phyloP scores from a whole-genome alignment of 352 stramenopile species.

The Elongisporangium prolatum region DNA sequence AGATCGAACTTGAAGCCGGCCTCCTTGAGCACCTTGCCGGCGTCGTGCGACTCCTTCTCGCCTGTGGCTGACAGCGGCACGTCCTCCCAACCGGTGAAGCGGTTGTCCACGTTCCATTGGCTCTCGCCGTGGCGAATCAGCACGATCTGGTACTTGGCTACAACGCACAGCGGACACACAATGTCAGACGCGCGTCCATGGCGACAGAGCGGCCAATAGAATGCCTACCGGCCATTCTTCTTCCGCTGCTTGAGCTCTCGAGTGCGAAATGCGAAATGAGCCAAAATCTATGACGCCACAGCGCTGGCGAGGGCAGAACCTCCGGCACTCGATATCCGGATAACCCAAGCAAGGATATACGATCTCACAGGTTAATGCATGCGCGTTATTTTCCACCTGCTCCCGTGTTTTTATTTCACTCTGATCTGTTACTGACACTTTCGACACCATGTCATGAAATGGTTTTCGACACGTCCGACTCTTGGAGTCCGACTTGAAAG shows the following conservation, averaged over 20 bases:
- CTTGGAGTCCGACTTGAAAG: background rate
- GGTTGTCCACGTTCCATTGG: slow-evolving; percentile 98
- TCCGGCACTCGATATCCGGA: background rate
- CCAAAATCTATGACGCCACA: background rate
- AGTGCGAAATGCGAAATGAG: background rate
- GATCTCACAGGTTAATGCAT: background rate
- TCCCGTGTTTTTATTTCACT: background rate
- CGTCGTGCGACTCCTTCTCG: slow-evolving; percentile 92
- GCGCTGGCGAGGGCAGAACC: background rate
- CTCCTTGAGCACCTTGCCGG: slow-evolving; percentile 92
- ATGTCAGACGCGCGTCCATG: background rate
- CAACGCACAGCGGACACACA: background rate
- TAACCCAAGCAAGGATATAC: background rate
- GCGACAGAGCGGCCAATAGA: no score
- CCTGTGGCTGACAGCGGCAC: slow-evolving; percentile 88
- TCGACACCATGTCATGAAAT: background rate
- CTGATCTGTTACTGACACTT: background rate
- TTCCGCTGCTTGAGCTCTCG: background rate
- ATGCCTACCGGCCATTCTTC: background rate
- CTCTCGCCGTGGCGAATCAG: slow-evolving; percentile 95
- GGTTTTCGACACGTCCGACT: no score
- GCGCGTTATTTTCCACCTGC: background rate
- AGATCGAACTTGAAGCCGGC: slow-evolving; percentile 93
- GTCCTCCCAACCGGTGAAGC: slow-evolving; percentile 99
- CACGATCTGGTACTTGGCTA: slow-evolving; percentile 85